phyloP scores from a whole-genome alignment of 768 basidiomycete species.

The Suillus tomentosus region DNA sequence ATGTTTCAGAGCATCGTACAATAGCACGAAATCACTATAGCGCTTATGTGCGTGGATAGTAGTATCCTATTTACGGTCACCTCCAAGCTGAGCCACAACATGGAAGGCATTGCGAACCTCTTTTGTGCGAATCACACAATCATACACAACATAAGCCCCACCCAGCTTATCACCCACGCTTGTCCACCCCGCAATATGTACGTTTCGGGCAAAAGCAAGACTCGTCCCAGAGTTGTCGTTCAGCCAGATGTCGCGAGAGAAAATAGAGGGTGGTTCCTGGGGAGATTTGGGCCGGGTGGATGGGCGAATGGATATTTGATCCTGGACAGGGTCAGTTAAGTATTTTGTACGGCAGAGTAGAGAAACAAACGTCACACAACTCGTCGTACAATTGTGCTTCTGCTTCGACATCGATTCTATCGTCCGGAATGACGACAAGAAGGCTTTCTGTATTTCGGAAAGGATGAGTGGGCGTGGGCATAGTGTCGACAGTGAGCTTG shows the following conservation, averaged over 20 bases:
- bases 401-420: slow-evolving; percentile 63
- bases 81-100: not conserved
- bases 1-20: slow-evolving; percentile 48
- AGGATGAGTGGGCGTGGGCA: slow-evolving; percentile 38
- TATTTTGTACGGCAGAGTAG: not conserved
- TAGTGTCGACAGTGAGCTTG: not conserved
- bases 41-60: slow-evolving; percentile 67
- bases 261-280: slow-evolving; percentile 51
- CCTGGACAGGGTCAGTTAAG: slow-evolving; percentile 13
- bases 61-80: slow-evolving; percentile 45
- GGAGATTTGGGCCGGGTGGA: slow-evolving; percentile 27
- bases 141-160: slow-evolving; percentile 73
- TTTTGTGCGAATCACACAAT: slow-evolving; percentile 68
- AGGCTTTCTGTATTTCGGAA: slow-evolving; percentile 49
- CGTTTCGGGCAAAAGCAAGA: slow-evolving; percentile 61
- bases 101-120: slow-evolving; percentile 38
- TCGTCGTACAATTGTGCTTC: slow-evolving; percentile 69
- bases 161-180: slow-evolving; percentile 66
- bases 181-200: slow-evolving; percentile 70
- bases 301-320: slow-evolving; percentile 16
- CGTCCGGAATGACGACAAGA: slow-evolving; percentile 55
- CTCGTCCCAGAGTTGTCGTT: slow-evolving; percentile 59
- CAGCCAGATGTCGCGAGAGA: slow-evolving; percentile 72
- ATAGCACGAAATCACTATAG: slow-evolving; percentile 64
- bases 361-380: slow-evolving; percentile 46